A percentile compares a stretch with the other conserved stretches of the same genome.
Evolutionary conservation across 306 rosid genomes (phyloP).

Genomic region (Quercus engelmannii): DNA sequence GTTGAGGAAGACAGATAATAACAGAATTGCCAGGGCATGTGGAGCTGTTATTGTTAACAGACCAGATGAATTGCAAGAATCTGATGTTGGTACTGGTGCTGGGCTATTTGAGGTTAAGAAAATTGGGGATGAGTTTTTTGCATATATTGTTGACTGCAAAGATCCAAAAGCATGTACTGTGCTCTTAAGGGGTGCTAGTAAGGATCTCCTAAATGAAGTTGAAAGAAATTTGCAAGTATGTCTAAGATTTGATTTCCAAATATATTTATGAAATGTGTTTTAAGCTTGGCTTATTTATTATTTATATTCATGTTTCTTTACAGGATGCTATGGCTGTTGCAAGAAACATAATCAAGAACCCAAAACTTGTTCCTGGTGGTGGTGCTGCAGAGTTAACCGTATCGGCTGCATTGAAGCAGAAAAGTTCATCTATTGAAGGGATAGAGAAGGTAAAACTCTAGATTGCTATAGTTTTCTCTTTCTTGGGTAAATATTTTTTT

Average conservation of each 20-base stretch:
- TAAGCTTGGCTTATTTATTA: too few relatives aligned
- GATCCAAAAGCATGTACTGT: slow-evolving; percentile 91
- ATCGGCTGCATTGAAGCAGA: slow-evolving; percentile 88
- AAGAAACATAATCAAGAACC: slow-evolving; percentile 81
- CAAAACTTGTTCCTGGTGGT: slow-evolving; percentile 94
- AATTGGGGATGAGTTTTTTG: slow-evolving; percentile 85
- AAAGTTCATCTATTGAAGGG: slow-evolving; percentile 93
- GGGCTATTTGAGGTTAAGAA: slow-evolving; percentile 91
- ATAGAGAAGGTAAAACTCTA: slow-evolving; percentile 69
- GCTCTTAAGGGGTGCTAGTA: slow-evolving; percentile 83
- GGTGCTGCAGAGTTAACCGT: slow-evolving; percentile 96
- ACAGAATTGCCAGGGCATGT: slow-evolving; percentile 87
- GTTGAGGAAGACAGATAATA: slow-evolving; percentile 84
- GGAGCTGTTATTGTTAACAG: slow-evolving; percentile 96
- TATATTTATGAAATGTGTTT: slow-evolving; percentile 19
- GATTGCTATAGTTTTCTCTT: not conserved
- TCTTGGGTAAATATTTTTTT: not conserved
- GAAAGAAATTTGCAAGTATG: slow-evolving; percentile 90
- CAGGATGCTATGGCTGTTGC: slow-evolving; percentile 98
- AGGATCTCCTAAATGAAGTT: slow-evolving; percentile 86
- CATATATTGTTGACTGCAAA: slow-evolving; percentile 81
- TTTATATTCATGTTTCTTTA: slow-evolving; percentile 1
- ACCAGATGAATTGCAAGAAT: slow-evolving; percentile 91
- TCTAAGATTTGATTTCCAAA: not conserved
- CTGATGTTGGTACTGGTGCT: slow-evolving; percentile 94